Conservation (phyloP, 495 filamentous ascomycete species). For the Penicillium odoratum region DNA sequence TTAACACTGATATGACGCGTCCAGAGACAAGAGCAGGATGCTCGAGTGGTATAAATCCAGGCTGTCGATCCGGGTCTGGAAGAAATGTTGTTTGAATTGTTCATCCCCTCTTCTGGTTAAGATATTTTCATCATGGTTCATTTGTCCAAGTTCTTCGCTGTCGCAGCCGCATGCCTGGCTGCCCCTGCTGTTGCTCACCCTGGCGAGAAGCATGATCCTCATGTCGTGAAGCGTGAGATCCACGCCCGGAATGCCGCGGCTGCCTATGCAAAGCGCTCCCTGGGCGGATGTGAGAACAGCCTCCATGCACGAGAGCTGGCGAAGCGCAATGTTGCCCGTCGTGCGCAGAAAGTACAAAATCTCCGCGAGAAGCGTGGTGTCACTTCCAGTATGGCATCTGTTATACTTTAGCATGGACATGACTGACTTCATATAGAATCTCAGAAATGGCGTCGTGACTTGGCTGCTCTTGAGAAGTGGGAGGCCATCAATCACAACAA, state of each 20-base stretch:
- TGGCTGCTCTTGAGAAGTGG: constrained; percentile 48
- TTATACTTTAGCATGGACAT: background rate
- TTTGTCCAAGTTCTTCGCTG: constrained; percentile 28
- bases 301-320: constrained; percentile 29
- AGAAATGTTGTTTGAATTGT: background rate
- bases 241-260: constrained; percentile 32
- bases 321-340: constrained; percentile 38
- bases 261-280: constrained; percentile 25
- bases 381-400: constrained; percentile 33
- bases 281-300: constrained; percentile 29
- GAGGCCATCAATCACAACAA: constrained; percentile 51
- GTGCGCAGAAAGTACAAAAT: constrained; percentile 36
- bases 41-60: background rate
- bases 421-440: constrained; percentile 18
- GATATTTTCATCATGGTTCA: constrained; percentile 19
- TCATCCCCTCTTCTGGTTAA: background rate
- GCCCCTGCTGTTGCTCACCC: constrained; percentile 34
- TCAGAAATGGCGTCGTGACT: constrained; percentile 32
- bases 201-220: constrained; percentile 38
- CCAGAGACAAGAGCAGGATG: background rate
- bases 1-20: background rate
- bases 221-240: constrained; percentile 33
- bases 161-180: constrained; percentile 26
- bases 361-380: constrained; percentile 52
- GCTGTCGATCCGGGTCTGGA: background rate